phyloP scores from a whole-genome alignment of 2,329 filamentous ascomycete genomes.

The Colletotrichum sp. region DNA sequence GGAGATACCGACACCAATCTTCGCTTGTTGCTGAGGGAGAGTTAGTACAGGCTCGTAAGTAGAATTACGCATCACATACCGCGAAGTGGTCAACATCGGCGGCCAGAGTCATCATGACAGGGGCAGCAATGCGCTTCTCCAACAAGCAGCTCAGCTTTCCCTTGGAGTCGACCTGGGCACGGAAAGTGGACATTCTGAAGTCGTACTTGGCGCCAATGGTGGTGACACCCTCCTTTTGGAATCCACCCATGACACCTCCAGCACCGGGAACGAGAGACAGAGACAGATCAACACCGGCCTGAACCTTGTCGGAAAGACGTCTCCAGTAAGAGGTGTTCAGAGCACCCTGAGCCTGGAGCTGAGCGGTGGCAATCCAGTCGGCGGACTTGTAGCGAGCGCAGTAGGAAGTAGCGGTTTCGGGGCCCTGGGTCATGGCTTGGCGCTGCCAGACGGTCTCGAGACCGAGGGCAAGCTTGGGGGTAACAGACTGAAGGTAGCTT shows the following conservation, averaged over 20 bases:
- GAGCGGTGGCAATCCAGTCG: conserved; percentile 92
- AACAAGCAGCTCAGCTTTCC: conserved; percentile 92
- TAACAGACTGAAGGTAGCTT: conserved; percentile 93
- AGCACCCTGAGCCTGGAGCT: conserved; percentile 82
- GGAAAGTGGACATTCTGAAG: conserved; percentile 90
- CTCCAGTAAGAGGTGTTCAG: conserved; percentile 95
- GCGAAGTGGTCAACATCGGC: conserved; percentile 96
- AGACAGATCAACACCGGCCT: conserved; percentile 94
- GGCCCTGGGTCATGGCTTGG: conserved; percentile 79
- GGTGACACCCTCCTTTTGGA: conserved; percentile 86
- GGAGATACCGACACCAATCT: conserved; percentile 92
- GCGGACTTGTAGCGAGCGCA: conserved; percentile 87
- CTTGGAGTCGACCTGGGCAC: conserved; percentile 93
- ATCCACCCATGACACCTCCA: conserved; percentile 76
- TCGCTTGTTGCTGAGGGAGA: conserved; percentile 79
- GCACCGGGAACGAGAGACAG: conserved; percentile 75
- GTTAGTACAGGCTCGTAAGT: conserved; percentile 29
- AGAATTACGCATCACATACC: conserved; percentile 60
- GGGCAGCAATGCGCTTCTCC: conserved; percentile 94
- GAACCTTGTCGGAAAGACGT: conserved; percentile 89
- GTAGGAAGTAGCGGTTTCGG: conserved; percentile 92
- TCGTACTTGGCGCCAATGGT: conserved; percentile 97
- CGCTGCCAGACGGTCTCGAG: conserved; percentile 96
- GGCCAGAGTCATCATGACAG: conserved; percentile 92
- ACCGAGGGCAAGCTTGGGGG: conserved; percentile 83